Evolutionary conservation across 139 green algal genomes (phyloP).

Genomic region (Nannochloris sp.): DNA sequence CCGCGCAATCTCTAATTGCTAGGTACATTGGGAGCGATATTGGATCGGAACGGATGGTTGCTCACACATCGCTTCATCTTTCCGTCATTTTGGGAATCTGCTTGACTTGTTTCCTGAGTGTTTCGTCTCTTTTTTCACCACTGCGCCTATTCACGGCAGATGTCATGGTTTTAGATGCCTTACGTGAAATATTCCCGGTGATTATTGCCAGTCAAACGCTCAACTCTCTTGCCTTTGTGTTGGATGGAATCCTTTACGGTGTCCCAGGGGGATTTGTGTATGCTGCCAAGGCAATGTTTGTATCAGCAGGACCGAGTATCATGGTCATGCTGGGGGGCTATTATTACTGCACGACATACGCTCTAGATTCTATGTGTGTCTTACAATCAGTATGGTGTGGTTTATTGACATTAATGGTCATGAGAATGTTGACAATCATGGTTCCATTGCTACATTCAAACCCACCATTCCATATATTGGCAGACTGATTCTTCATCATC

Average conservation of each 20-base stretch:
- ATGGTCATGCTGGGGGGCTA: slow-evolving; percentile 26
- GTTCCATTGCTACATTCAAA: slow-evolving; percentile 13
- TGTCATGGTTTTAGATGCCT: slow-evolving; percentile 27
- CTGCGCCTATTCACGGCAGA: slow-evolving; percentile 42
- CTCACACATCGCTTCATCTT: slow-evolving; percentile 16
- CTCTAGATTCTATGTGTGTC: background rate
- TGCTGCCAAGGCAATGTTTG: slow-evolving; percentile 36
- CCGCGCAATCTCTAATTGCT: slow-evolving; percentile 64
- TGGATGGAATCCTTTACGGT: slow-evolving; percentile 38
- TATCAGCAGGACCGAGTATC: slow-evolving; percentile 29
- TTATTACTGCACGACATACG: background rate
- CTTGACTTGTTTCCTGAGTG: slow-evolving; percentile 25
- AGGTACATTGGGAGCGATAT: slow-evolving; percentile 27
- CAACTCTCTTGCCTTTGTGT: slow-evolving; percentile 48
- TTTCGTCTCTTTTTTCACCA: background rate
- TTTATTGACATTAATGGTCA: slow-evolving; percentile 48
- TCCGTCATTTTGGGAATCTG: slow-evolving; percentile 30
- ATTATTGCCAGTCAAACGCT: slow-evolving; percentile 42
- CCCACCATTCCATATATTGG: slow-evolving; percentile 24
- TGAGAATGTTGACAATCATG: slow-evolving; percentile 41
- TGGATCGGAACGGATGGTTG: slow-evolving; percentile 12
- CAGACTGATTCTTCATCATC: background rate
- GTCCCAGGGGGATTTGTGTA: slow-evolving; percentile 31
- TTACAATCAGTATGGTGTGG: slow-evolving; percentile 54
- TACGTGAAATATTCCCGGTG: slow-evolving; percentile 28